Percentiles rank a stretch among this genome's conserved stretches.
These are phyloP conservation scores for Ophiostoma populinum DNA, from an alignment of 2,329 filamentous ascomycete genomes.

Conservation along the genomic window DNA sequence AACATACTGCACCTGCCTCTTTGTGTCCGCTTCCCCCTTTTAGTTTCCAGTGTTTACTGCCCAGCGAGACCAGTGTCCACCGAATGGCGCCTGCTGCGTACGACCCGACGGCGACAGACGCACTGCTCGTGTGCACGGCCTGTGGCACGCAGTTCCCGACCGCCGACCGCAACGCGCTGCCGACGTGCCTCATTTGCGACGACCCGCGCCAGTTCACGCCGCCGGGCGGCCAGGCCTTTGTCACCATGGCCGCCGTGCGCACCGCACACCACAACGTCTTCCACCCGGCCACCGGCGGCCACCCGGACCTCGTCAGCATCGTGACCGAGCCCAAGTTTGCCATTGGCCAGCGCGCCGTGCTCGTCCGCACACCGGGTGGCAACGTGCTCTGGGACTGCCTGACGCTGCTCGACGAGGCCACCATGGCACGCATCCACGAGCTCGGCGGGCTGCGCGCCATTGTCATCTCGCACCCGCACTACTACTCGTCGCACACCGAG, in stretches of 20 bases:
- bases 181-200: slow-evolving; percentile 53
- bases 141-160: slow-evolving; percentile 55
- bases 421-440: slow-evolving; percentile 34
- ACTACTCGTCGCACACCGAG: slow-evolving; percentile 58
- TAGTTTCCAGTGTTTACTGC: no score
- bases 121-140: slow-evolving; percentile 41
- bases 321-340: slow-evolving; percentile 40
- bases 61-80: no score
- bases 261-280: slow-evolving; percentile 35
- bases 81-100: slow-evolving; percentile 2
- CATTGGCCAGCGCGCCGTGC: slow-evolving; percentile 58
- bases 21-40: no score
- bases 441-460: slow-evolving; percentile 55
- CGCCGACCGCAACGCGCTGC: slow-evolving; percentile 27
- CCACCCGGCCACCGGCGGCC: slow-evolving; percentile 22
- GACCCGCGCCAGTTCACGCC: slow-evolving; percentile 57
- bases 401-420: slow-evolving; percentile 48
- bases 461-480: slow-evolving; percentile 66
- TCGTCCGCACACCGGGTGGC: slow-evolving; percentile 46
- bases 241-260: slow-evolving; percentile 32
- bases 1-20: no score
- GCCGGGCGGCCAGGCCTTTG: slow-evolving; percentile 46
- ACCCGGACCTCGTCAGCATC: slow-evolving; percentile 29
- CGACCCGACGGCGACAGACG: slow-evolving; percentile 8
- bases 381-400: slow-evolving; percentile 73